Percentiles rank a stretch among this genome's conserved stretches.
phyloP scores from a whole-genome alignment of 129 eudicot species.

The Chrysanthemum makinoi region DNA sequence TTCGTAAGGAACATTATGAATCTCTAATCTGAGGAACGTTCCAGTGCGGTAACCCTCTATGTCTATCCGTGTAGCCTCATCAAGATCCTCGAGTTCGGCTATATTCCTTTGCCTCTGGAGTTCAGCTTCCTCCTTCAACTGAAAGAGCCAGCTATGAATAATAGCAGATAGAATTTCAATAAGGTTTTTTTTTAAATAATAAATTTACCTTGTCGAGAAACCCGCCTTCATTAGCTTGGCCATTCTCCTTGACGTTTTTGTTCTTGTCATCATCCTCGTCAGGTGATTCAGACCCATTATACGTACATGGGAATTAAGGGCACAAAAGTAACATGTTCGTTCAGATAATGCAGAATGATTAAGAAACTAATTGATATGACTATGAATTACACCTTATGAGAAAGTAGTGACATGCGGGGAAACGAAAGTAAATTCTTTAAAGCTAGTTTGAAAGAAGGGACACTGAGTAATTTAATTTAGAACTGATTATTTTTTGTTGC shows the following conservation, averaged over 20 bases:
- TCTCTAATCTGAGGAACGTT: conserved; percentile 76
- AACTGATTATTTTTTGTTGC: no score
- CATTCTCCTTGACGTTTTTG: conserved; percentile 38
- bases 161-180: not conserved
- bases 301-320: conserved; percentile 64
- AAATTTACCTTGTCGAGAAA: conserved; percentile 69
- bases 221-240: conserved; percentile 58
- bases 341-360: not conserved
- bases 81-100: conserved; percentile 83
- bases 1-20: conserved; percentile 83
- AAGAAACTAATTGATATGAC: no score
- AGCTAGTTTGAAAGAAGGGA: no score
- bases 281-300: conserved; percentile 59
- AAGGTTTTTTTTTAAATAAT: not conserved
- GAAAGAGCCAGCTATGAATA: conserved; percentile 17
- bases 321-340: conserved; percentile 25
- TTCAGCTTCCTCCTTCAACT: conserved; percentile 91
- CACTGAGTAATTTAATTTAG: no score
- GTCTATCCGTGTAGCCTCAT: conserved; percentile 77
- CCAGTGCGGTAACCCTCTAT: conserved; percentile 93
- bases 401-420: no score
- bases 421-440: no score
- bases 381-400: no score
- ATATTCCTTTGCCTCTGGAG: conserved; percentile 78
- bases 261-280: conserved; percentile 63